phyloP scores from a whole-genome alignment of 805 yeast genomes.

The Candida pseudofarinosa region DNA sequence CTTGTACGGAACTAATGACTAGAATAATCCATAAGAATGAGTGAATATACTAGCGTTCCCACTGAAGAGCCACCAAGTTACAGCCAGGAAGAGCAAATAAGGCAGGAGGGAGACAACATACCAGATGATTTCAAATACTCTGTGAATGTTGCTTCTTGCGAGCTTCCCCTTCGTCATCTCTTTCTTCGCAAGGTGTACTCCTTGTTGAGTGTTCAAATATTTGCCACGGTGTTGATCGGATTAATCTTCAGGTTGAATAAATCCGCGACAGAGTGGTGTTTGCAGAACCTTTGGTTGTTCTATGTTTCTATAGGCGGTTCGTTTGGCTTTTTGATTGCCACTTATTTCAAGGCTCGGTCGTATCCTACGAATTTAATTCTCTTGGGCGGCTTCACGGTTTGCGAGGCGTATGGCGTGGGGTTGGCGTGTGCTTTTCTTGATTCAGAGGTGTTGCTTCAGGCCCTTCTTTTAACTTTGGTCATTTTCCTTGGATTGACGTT shows the following conservation, averaged over 20 bases:
- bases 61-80: constrained; percentile 19
- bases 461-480: constrained; percentile 61
- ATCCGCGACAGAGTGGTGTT: constrained; percentile 49
- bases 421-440: constrained; percentile 61
- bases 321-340: constrained; percentile 60
- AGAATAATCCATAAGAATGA: neutral
- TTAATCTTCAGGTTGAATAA: constrained; percentile 43
- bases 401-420: constrained; percentile 73
- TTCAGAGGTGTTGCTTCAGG: constrained; percentile 62
- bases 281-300: constrained; percentile 55
- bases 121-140: constrained; percentile 83
- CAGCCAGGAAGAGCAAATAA: constrained; percentile 14
- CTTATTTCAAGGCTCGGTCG: constrained; percentile 57
- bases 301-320: constrained; percentile 55
- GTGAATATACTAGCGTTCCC: constrained; percentile 7
- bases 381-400: constrained; percentile 63
- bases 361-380: constrained; percentile 66
- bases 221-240: constrained; percentile 58
- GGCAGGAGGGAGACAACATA: constrained; percentile 32
- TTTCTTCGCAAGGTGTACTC: constrained; percentile 79
- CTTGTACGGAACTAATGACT: no score
- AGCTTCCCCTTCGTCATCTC: constrained; percentile 66
- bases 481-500: constrained; percentile 73
- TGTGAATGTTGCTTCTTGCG: constrained; percentile 73
- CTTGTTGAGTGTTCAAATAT: constrained; percentile 60